phyloP scores from a whole-genome alignment of 768 basidiomycete species.

The Termitomyces sp. region DNA sequence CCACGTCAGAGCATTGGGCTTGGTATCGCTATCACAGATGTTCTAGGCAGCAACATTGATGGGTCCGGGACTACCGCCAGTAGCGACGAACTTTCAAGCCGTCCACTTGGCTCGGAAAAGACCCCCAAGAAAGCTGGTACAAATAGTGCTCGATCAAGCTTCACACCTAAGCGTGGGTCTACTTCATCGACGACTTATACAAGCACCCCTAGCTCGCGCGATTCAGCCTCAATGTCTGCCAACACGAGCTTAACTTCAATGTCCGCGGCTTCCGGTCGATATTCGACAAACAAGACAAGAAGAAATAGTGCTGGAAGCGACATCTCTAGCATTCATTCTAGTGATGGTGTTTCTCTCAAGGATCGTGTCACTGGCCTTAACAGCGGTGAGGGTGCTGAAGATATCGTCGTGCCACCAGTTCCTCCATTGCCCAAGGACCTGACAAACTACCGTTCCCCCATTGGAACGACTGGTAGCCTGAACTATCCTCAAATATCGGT shows the following conservation, averaged over 20 bases:
- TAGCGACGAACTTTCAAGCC: constrained; percentile 52
- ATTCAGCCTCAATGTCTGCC: constrained; percentile 79
- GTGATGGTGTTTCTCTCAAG: constrained; percentile 57
- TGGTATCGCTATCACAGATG: constrained; percentile 28
- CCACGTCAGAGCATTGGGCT: constrained; percentile 31
- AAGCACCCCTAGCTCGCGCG: constrained; percentile 78
- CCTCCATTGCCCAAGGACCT: constrained; percentile 91
- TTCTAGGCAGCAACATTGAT: constrained; percentile 35
- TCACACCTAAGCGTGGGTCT: constrained; percentile 84
- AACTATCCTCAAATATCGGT: constrained; percentile 38
- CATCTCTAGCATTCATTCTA: constrained; percentile 68
- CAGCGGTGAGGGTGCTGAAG: constrained; percentile 57
- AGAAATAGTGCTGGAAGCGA: constrained; percentile 89
- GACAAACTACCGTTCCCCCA: constrained; percentile 70
- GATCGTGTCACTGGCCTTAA: constrained; percentile 62
- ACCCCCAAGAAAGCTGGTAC: constrained; percentile 61
- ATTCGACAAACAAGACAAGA: constrained; percentile 61
- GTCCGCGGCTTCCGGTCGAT: constrained; percentile 66
- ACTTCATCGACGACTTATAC: constrained; percentile 86
- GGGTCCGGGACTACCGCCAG: constrained; percentile 39
- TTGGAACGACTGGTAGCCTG: constrained; percentile 50
- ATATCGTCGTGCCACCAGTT: constrained; percentile 79
- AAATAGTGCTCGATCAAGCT: constrained; percentile 59
- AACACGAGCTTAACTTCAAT: constrained; percentile 76
- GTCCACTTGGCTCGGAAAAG: constrained; percentile 48